Percentiles rank a stretch among this genome's conserved stretches.
phyloP scores from a whole-genome alignment of 2,329 filamentous ascomycete genomes.

The Bimuria novae-zelandiae region DNA sequence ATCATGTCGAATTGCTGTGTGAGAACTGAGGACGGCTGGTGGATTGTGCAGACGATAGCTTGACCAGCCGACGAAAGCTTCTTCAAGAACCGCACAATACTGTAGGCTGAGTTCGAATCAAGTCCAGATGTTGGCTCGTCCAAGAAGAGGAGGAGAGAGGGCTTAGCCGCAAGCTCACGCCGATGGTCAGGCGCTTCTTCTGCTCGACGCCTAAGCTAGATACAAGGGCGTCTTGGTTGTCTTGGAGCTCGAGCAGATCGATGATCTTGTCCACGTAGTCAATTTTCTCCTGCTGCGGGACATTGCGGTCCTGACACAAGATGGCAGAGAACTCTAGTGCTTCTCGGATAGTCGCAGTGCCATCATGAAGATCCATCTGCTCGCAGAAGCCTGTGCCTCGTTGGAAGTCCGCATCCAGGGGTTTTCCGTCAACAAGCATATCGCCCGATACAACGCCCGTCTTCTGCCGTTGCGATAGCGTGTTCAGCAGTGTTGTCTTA shows the following conservation, averaged over 20 bases:
- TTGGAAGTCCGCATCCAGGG: conserved; percentile 67
- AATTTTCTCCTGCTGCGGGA: conserved; percentile 64
- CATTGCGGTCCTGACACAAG: conserved; percentile 62
- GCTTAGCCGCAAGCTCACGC: conserved; percentile 68
- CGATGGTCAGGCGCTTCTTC: conserved; percentile 73
- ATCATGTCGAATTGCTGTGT: conserved; percentile 77
- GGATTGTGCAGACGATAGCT: conserved; percentile 75
- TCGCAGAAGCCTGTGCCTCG: conserved; percentile 72
- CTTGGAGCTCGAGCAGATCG: conserved; percentile 65
- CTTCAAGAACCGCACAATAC: conserved; percentile 69
- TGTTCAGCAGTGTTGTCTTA: conserved; percentile 83
- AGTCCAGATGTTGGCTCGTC: conserved; percentile 75
- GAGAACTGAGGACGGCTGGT: conserved; percentile 71
- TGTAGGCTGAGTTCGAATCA: conserved; percentile 71
- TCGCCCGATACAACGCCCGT: conserved; percentile 68
- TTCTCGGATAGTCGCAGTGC: conserved; percentile 68
- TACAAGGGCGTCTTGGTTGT: conserved; percentile 70
- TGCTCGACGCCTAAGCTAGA: conserved; percentile 69
- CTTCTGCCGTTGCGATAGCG: conserved; percentile 72
- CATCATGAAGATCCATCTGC: conserved; percentile 73
- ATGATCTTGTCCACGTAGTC: conserved; percentile 71
- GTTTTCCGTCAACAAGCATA: conserved; percentile 71
- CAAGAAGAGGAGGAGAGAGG: conserved; percentile 69
- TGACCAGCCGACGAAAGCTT: conserved; percentile 70
- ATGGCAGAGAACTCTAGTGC: conserved; percentile 71